These are phyloP conservation scores for Choanephora cucurbitarum DNA, from an alignment of 371 early-diverging fungal genomes.

Conservation along the genomic window DNA sequence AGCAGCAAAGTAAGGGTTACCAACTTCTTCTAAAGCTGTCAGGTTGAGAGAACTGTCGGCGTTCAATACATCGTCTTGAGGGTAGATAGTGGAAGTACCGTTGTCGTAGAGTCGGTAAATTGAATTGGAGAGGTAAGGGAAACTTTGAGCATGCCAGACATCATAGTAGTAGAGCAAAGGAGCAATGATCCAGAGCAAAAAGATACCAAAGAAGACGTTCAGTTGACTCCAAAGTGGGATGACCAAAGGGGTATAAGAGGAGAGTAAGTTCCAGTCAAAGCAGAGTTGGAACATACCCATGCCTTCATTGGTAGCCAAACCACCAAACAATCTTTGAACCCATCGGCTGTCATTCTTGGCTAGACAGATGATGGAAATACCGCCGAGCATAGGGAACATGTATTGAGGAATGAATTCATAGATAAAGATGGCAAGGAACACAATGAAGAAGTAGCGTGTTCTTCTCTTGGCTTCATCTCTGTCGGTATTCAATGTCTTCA, in stretches of 20 bases:
- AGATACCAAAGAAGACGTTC: conserved; percentile 43
- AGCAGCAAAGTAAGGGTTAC: conserved; percentile 37
- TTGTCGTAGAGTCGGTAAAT: conserved; percentile 34
- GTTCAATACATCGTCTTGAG: conserved; percentile 43
- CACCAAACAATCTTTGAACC: conserved; percentile 52
- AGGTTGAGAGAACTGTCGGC: conserved; percentile 40
- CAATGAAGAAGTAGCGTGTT: conserved; percentile 54
- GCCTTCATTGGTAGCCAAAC: conserved; percentile 48
- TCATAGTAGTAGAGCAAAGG: conserved; percentile 43
- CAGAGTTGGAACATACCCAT: conserved; percentile 50
- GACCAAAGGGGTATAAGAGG: conserved; percentile 59
- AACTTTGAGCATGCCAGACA: conserved; percentile 51
- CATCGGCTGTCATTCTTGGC: conserved; percentile 51
- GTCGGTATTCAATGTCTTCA: conserved; percentile 68
- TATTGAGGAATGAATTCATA: conserved; percentile 54
- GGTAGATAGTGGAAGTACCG: conserved; percentile 31
- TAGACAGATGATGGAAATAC: conserved; percentile 54
- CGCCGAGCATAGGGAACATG: conserved; percentile 49
- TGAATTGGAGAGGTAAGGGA: conserved; percentile 45
- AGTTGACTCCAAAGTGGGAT: conserved; percentile 65
- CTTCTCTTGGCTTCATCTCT: conserved; percentile 65
- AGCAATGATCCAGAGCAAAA: conserved; percentile 36
- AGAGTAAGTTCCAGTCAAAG: conserved; percentile 55
- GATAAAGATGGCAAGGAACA: conserved; percentile 39
- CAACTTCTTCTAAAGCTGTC: conserved; percentile 37